Evolutionary conservation across 139 green algal genomes (phyloP).

Genomic region (Protoeuglena noctilucae): DNA sequence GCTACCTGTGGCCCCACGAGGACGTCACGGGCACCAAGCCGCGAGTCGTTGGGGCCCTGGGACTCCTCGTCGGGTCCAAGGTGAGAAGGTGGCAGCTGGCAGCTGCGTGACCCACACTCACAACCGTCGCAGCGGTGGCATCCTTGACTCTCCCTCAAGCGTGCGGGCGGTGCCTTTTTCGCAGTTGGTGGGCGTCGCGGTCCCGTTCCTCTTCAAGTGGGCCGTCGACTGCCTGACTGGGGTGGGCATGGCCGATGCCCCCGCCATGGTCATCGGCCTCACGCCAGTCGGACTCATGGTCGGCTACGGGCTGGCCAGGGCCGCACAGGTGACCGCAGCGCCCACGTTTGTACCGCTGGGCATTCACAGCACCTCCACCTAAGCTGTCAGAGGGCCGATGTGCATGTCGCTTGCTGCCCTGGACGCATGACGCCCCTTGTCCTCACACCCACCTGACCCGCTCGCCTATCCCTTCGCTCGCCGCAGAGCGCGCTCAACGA

Average conservation of each 20-base stretch:
- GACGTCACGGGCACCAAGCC: slow-evolving; percentile 39
- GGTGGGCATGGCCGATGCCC: slow-evolving; percentile 25
- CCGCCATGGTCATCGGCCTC: slow-evolving; percentile 17
- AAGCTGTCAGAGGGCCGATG: too few species aligned
- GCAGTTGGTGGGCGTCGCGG: slow-evolving; percentile 65
- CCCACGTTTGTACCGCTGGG: too few species aligned
- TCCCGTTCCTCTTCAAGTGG: slow-evolving; percentile 92
- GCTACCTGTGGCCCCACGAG: slow-evolving; percentile 12
- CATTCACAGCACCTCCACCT: too few species aligned
- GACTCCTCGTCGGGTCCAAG: slow-evolving; percentile 45
- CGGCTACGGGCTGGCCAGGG: slow-evolving; percentile 48
- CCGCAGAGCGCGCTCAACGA: too few species aligned
- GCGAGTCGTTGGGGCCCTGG: slow-evolving; percentile 37
- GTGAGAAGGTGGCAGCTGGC: too few species aligned
- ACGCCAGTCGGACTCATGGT: slow-evolving; percentile 56
- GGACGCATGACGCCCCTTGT: not conserved
- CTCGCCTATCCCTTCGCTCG: slow-evolving; percentile 47
- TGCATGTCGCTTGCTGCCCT: not conserved
- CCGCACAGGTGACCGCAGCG: slow-evolving; percentile 16
- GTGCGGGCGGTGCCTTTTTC: too few species aligned
- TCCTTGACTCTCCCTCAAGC: too few species aligned
- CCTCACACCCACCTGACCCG: too few species aligned
- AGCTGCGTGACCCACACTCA: too few species aligned
- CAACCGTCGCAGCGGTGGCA: too few species aligned
- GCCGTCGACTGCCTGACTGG: slow-evolving; percentile 58